Base-by-base conservation (phyloP, 148 eudicot genomes). In the Amaranthus hypochondriacus region DNA sequence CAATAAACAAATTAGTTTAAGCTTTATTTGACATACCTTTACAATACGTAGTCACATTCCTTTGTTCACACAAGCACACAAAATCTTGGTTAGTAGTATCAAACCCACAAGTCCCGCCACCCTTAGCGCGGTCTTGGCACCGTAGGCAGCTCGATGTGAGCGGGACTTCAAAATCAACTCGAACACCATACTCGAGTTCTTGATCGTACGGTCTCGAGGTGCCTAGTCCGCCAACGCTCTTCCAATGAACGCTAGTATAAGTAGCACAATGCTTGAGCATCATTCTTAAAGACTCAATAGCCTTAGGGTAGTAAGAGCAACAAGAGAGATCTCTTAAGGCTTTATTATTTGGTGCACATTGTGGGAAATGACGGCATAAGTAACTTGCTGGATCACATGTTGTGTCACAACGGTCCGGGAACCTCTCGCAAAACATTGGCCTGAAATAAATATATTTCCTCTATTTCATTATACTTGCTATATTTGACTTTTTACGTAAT, bases 61-160 rank as follows among this genome's bases (percentile, higher is more conserved):
- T 84, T 51, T 83, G 70, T 39, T 86, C 84, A 74, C 98, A 95
- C 69, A 95, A 77, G 81, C 98, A 95, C 77, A 85, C 70, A 66
- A 95, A 95, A 12, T 81, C 84, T 67, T 84, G 89, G 5, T 82
- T 83, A 43, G 73, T 11, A 0, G 87, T 78, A 57, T 92, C 90
- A 73, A 90, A 95, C 63, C 98, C 98, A 71, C 98, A 95, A 11
- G 72, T 83, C 3, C 97, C 98, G 2, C 92, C 96, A 6, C 97
- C 96, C 74, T 89, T 90, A 6, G 77, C 73, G 7, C 74, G 68
- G 80, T 95, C 98, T 75, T 92, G 89, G 66, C 98, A 95, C 76
- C 78, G 82, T 8, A 95, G 87, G 62, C 97, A 95, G 4, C 80
- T 72, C 0, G 80, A 80, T 0, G 96, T 92, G 39, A 91, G 92